A percentile compares a stretch with the other conserved stretches of the same genome.
phyloP scores from a whole-genome alignment of 345 rosid genomes.

The Salix suchowensis region DNA sequence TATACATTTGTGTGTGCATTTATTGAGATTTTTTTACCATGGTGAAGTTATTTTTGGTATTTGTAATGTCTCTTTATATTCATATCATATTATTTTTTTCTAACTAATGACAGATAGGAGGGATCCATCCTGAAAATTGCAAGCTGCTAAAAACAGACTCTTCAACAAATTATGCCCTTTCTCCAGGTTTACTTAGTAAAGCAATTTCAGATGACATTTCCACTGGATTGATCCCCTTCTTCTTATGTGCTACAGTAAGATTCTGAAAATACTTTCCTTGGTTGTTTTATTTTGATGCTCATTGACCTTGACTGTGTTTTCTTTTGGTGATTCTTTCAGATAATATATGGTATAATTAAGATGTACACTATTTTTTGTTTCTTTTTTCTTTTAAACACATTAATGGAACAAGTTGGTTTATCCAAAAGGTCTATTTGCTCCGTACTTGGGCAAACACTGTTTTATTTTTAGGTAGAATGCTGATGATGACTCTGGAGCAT shows the following conservation, averaged over 20 bases:
- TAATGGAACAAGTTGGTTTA: not conserved
- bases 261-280: not conserved
- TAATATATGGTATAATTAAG: not conserved
- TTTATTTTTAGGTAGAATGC: too few species aligned
- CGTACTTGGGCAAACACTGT: not conserved
- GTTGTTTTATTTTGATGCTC: not conserved
- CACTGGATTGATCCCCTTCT: constrained; percentile 71
- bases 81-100: not conserved
- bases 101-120: constrained; percentile 56
- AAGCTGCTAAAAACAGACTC: constrained; percentile 59
- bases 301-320: constrained; percentile 4
- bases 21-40: not conserved
- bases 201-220: constrained; percentile 63
- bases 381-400: not conserved
- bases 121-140: constrained; percentile 67
- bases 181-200: constrained; percentile 49
- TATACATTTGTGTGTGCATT: not conserved
- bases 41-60: not conserved
- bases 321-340: not conserved
- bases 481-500: not conserved
- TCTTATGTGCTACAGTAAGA: constrained; percentile 77
- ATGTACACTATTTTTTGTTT: too few species aligned
- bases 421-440: not conserved
- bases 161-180: constrained; percentile 62
- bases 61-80: not conserved